These are phyloP conservation scores for Acarospora socialis DNA, from an alignment of 2,329 filamentous ascomycete genomes.

Conservation along the genomic window DNA sequence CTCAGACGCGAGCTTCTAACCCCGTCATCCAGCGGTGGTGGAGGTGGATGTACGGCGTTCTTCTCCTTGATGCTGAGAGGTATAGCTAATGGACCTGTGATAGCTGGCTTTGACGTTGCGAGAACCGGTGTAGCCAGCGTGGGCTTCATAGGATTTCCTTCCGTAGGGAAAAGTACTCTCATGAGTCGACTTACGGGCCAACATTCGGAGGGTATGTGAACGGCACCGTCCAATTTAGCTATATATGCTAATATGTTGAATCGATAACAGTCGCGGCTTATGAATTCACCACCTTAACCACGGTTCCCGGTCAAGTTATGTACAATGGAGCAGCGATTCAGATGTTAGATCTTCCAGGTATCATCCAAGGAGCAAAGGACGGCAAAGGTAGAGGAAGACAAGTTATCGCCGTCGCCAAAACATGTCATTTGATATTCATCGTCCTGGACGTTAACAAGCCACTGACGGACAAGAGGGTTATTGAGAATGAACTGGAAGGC, in stretches of 20 bases:
- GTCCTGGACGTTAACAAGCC: slow-evolving; percentile 98
- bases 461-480: slow-evolving; percentile 88
- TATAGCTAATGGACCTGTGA: slow-evolving; percentile 5
- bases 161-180: slow-evolving; percentile 93
- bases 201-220: slow-evolving; percentile 59
- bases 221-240: no score
- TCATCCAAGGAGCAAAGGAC: slow-evolving; percentile 97
- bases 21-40: slow-evolving; percentile 63
- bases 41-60: slow-evolving; percentile 53
- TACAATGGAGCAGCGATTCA: slow-evolving; percentile 97
- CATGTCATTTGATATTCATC: slow-evolving; percentile 97
- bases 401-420: slow-evolving; percentile 97
- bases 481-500: slow-evolving; percentile 87
- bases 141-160: slow-evolving; percentile 96
- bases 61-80: slow-evolving; percentile 5
- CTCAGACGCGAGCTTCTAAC: slow-evolving; percentile 91
- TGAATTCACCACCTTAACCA: slow-evolving; percentile 96
- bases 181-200: slow-evolving; percentile 92
- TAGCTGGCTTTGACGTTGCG: slow-evolving; percentile 87
- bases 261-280: slow-evolving; percentile 60
- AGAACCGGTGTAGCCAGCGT: slow-evolving; percentile 94
- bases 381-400: slow-evolving; percentile 94
- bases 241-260: neutral
- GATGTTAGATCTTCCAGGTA: slow-evolving; percentile 96
- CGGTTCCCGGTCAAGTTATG: slow-evolving; percentile 85